A percentile compares a stretch with the other conserved stretches of the same genome.
phyloP scores from a whole-genome alignment of 345 rosid species.

The Ceriops tagal region DNA sequence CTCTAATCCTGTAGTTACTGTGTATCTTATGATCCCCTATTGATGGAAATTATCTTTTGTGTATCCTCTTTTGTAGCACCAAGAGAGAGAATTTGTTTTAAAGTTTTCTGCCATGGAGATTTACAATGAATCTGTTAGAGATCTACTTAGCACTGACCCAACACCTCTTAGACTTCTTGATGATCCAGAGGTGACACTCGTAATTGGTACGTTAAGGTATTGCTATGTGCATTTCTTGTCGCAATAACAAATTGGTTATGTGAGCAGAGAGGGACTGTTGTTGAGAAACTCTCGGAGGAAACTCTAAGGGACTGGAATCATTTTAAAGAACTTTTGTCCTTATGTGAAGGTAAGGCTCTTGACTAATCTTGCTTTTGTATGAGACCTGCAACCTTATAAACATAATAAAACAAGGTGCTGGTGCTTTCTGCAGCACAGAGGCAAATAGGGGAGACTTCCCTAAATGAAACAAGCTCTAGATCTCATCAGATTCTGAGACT shows the following conservation, averaged over 20 bases:
- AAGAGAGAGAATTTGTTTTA: slow-evolving; percentile 70
- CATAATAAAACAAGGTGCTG: neutral
- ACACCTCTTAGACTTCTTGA: slow-evolving; percentile 84
- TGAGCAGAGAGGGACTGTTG: slow-evolving; percentile 79
- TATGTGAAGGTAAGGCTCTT: slow-evolving; percentile 61
- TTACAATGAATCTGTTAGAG: slow-evolving; percentile 92
- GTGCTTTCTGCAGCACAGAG: slow-evolving; percentile 71
- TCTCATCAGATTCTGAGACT: slow-evolving; percentile 94
- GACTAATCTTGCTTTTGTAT: neutral
- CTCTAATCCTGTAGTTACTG: slow-evolving; percentile 1
- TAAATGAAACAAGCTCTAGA: slow-evolving; percentile 90
- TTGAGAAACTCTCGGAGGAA: slow-evolving; percentile 86
- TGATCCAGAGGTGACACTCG: slow-evolving; percentile 77
- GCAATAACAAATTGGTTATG: slow-evolving; percentile 22
- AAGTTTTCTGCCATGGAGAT: slow-evolving; percentile 95
- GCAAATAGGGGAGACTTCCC: slow-evolving; percentile 88
- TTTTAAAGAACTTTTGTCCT: slow-evolving; percentile 65
- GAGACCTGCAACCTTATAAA: neutral
- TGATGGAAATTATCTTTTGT: slow-evolving; percentile 1
- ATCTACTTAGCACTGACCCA: slow-evolving; percentile 65
- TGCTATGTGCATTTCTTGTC: slow-evolving; percentile 11
- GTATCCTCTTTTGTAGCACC: slow-evolving; percentile 48
- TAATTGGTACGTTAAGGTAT: slow-evolving; percentile 14
- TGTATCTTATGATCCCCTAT: neutral
- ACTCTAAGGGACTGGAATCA: slow-evolving; percentile 66